Evolutionary conservation across 768 basidiomycete species (phyloP).

Genomic region (Porphyrellus cyaneotinctus): DNA sequence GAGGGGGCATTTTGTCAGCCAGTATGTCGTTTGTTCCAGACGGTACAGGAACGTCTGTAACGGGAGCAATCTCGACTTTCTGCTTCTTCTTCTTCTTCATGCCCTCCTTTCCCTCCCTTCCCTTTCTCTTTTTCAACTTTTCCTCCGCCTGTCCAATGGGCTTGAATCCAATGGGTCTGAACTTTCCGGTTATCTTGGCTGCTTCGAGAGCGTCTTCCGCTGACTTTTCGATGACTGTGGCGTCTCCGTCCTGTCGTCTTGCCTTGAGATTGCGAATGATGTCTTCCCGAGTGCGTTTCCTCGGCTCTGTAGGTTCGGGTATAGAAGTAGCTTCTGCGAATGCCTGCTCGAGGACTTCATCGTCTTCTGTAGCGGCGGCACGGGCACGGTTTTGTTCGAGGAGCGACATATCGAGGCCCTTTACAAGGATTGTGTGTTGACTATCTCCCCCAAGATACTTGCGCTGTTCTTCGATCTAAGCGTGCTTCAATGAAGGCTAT

Average conservation of each 20-base stretch:
- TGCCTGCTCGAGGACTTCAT: slow-evolving; percentile 77
- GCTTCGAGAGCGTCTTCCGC: slow-evolving; percentile 30
- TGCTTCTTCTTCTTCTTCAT: slow-evolving; percentile 61
- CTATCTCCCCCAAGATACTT: slow-evolving; percentile 81
- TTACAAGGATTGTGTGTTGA: slow-evolving; percentile 82
- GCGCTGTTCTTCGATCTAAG: slow-evolving; percentile 70
- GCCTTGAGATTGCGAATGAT: slow-evolving; percentile 69
- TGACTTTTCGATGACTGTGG: slow-evolving; percentile 10
- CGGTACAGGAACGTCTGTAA: slow-evolving; percentile 10
- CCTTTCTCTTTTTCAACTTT: slow-evolving; percentile 44
- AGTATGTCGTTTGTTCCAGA: neutral
- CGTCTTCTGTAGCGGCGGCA: slow-evolving; percentile 58
- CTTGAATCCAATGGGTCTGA: slow-evolving; percentile 60
- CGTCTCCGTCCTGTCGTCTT: slow-evolving; percentile 39
- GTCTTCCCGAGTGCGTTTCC: slow-evolving; percentile 77
- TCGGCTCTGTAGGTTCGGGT: slow-evolving; percentile 30
- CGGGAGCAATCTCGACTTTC: slow-evolving; percentile 36
- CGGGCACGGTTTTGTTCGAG: slow-evolving; percentile 81
- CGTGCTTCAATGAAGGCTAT: neutral
- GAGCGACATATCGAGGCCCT: slow-evolving; percentile 84
- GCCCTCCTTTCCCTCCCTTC: slow-evolving; percentile 35
- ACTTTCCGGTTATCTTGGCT: slow-evolving; percentile 41
- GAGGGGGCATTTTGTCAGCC: neutral
- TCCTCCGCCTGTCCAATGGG: slow-evolving; percentile 47
- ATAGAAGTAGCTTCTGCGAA: slow-evolving; percentile 46